Evolutionary conservation across 306 rosid species (phyloP), one percentile per base, ranked within the genome.

Genomic region (Trichosanthes truncata): DNA sequence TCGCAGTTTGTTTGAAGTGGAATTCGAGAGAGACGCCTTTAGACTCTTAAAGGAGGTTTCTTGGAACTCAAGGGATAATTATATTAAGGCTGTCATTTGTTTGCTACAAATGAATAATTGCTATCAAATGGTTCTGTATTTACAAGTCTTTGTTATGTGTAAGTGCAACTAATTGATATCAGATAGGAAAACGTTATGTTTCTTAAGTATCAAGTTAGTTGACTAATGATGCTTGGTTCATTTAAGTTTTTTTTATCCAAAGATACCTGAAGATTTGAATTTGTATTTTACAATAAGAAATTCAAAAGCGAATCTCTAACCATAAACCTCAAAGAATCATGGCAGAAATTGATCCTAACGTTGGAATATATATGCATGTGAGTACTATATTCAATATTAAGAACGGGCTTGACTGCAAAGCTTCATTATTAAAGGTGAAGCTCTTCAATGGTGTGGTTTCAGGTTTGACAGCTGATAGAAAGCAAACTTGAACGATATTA

Each of bases 1-100:
- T 89, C 89, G 56, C 75, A 76, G 96, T 89, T 68, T 73, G 97
- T 88, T 89, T 84, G 83, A 72, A 86, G 96, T 90, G 97, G 96
- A 86, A 85, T 65, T 86, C 52, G 94, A 90, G 90, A 87, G 81
- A 77, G 97, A 93, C 87, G 84, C 74, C 60, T 51, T 35, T 78
- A 69, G 21, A 81, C 20, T 55, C 31, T 73, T 17, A 11, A 23
- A 31, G 11, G 63, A 40, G 17, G 75, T 33, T 87, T 38, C 97
- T 94, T 92, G 23, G 52, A 81, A 82, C 66, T 85, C 23, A 94
- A 89, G 96, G 89, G 84, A 90, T 86, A 36, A 52, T 46, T 46
- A 60, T 38, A 73, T n/a, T 6, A 69, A 41, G 52, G 36, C 4
- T 41, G 4, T 40, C 33, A 3, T 18, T 68, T 66, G 45, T 36